Evolutionary conservation across 1,284 basidiomycete genomes (phyloP), one percentile per base, ranked within the genome.

Genomic region (Austropuccinia psidii): DNA sequence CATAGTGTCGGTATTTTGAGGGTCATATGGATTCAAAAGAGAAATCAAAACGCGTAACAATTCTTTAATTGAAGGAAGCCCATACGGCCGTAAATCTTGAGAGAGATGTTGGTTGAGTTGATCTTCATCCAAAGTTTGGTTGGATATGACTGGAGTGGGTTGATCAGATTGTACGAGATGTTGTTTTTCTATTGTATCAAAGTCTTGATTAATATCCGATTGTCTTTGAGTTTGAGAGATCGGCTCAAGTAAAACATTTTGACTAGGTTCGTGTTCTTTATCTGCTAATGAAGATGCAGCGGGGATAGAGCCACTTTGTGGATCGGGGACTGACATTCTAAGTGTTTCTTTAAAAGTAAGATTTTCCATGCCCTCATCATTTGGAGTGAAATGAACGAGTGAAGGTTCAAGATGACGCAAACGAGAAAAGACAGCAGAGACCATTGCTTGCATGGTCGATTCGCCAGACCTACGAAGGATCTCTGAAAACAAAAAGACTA

Each of bases 1-100:
- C 77, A 96, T 98, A 3, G 94, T 92, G 80, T 98, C 94, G 4
- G 96, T 98, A 80, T 98, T 95, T 69, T 94, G 88, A 76, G 91
- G 88, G 78, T 96, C 93, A 77, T 87, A 90, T 19, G 96, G 96
- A 80, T 98, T 93, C 31, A 98, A 85, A 27, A 98, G 90, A 76
- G 95, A 94, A 78, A 97, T 88, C 60, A 99, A 86, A 33, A 98
- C 96, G 1, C 94, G 89, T 45, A 98, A 84, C 3, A 99, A 87
- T 80, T 98, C 96, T 29, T 93, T 84, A 64, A 97, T 89, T 1
- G 96, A 95, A 0, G 94, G 91, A 31, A 98, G 85, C 8, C 94
- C 93, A 81, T 93, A 96, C 84, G 82, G 81, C 0, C 79, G 78
- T 75, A 82, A 76, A 13, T 74, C 76, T 33, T 79, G 74, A 43